Conservation (phyloP, 2,329 filamentous ascomycete genomes). For the Lecanicillium sp. region DNA sequence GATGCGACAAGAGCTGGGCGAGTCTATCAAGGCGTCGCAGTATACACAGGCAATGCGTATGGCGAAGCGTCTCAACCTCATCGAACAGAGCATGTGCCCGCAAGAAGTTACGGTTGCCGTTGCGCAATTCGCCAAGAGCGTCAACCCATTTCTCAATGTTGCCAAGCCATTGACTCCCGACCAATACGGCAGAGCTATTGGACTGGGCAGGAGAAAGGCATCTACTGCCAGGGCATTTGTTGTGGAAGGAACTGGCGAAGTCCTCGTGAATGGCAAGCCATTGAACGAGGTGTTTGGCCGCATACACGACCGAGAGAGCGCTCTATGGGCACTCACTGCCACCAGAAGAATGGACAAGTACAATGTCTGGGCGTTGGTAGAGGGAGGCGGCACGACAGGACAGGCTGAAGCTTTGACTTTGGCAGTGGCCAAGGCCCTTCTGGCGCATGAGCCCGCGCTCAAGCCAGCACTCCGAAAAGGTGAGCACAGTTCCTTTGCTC, state of each 20-base stretch:
- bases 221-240: conserved; percentile 79
- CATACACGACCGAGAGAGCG: conserved; percentile 89
- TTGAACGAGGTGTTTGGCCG: conserved; percentile 76
- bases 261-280: conserved; percentile 84
- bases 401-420: conserved; percentile 93
- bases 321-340: conserved; percentile 79
- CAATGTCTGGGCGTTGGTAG: conserved; percentile 82
- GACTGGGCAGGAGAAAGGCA: conserved; percentile 79
- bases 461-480: conserved; percentile 84
- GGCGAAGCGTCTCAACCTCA: conserved; percentile 74
- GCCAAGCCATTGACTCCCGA: conserved; percentile 62
- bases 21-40: conserved; percentile 66
- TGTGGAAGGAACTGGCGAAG: conserved; percentile 87
- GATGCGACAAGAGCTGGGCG: conserved; percentile 64
- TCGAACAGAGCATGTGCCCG: conserved; percentile 72
- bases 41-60: conserved; percentile 71
- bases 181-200: conserved; percentile 68
- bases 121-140: conserved; percentile 62
- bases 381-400: conserved; percentile 85
- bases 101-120: conserved; percentile 59
- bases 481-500: conserved; percentile 40
- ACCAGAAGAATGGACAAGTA: conserved; percentile 88
- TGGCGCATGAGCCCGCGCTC: conserved; percentile 86
- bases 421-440: conserved; percentile 77
- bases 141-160: conserved; percentile 61